Base-by-base conservation (phyloP, 768 basidiomycete species). In the Fomitopsis serialis region DNA sequence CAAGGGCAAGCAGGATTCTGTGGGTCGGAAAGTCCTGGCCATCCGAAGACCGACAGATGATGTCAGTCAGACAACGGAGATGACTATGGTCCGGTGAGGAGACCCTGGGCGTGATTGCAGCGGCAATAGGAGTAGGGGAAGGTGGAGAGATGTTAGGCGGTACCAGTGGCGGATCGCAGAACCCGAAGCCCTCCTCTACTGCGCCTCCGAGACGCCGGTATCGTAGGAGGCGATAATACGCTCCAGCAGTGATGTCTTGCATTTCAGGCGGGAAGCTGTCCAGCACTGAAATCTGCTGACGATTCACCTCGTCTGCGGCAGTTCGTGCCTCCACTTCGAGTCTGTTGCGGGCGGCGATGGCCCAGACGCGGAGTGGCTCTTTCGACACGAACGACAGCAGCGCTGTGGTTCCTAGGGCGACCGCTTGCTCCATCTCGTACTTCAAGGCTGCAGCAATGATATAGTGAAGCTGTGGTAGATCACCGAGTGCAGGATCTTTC, bases 41-140 rank as follows among this genome's bases (percentile, higher is more conserved):
- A 59, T 83, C 82, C 45, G 78, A 77, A 3, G 80, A 78, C 53
- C 78, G 75, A 42, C 83, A 70, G 52, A 81, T 74, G 50, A 82
- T 66, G 57, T 83, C 80, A 8, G 50, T 53, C 19, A 17, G 19
- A 4, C 5, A 22, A 36, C 34, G 32, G 36, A 49, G 36, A 29
- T 10, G 23, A 11, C 11, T 11, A 32, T 32, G 29, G 11, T 11
- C 11, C 6, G 37, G 19, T 17, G 37, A 40, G 37, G 15, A 8
- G 37, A 19, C 15, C 15, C 7, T 15, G 37, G 15, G 13, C 5
- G 6, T 19, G 37, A 17, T 7, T 19, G 19, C 15, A 40, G 37
- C 37, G 13, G 37, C n/a, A n/a, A n/a, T n/a, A n/a, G n/a, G n/a
- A n/a, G n/a, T n/a, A n/a, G n/a, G n/a, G n/a, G n/a, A n/a, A n/a